Percentiles rank a stretch among this genome's conserved stretches.
Evolutionary conservation across 2,329 filamentous ascomycete genomes (phyloP).

Genomic region (Bipolaris victoriae): DNA sequence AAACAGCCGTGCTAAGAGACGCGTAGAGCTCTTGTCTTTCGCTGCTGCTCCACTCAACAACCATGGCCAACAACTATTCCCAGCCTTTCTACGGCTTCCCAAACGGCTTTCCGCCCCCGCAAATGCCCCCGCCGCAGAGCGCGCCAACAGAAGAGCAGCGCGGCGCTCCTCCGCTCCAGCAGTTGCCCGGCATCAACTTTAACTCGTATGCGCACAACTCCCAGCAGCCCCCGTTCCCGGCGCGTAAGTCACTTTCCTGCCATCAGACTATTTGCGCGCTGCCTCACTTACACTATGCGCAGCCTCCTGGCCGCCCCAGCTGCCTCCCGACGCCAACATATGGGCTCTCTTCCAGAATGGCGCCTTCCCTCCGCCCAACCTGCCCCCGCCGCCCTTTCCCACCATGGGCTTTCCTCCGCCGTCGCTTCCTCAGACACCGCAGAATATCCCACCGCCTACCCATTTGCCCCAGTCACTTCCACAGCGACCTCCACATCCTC

Average conservation of each 20-base stretch:
- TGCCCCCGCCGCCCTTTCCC: conserved; percentile 22
- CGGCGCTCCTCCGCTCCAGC: conserved; percentile 13
- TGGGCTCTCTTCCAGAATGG: conserved; percentile 39
- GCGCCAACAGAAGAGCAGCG: conserved; percentile 16
- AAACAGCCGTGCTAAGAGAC: conserved; percentile 21
- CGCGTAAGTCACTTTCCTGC: conserved; percentile 15
- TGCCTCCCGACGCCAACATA: conserved; percentile 39
- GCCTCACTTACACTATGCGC: conserved; percentile 6
- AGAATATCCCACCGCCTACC: conserved; percentile 23
- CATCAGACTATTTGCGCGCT: background rate
- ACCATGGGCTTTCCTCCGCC: conserved; percentile 30
- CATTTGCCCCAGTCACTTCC: conserved; percentile 20
- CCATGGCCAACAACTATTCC: conserved; percentile 42
- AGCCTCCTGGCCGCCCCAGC: conserved; percentile 32
- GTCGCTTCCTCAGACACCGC: conserved; percentile 29
- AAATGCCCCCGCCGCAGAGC: conserved; percentile 13
- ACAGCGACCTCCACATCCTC: conserved; percentile 14
- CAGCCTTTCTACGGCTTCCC: conserved; percentile 35
- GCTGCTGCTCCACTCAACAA: conserved; percentile 2
- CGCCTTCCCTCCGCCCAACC: conserved; percentile 34
- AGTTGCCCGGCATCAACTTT: conserved; percentile 34
- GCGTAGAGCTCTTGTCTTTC: conserved; percentile 19
- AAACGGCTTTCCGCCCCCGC: conserved; percentile 29
- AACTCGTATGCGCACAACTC: conserved; percentile 32
- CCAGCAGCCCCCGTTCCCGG: conserved; percentile 30